Evolutionary conservation across 1,139 yeast species (phyloP).

Genomic region (Kodamaea anthophila): DNA sequence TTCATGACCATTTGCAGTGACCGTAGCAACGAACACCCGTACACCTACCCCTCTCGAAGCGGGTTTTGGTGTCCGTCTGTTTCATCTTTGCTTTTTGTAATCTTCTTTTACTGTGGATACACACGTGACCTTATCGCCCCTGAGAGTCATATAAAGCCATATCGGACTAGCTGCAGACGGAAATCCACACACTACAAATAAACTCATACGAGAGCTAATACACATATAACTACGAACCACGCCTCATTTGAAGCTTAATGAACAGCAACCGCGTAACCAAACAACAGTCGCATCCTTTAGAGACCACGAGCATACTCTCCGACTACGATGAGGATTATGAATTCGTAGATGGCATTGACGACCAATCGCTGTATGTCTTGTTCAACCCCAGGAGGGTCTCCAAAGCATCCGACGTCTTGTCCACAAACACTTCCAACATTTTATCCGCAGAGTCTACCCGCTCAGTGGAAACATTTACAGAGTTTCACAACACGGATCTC

Average conservation of each 20-base stretch:
- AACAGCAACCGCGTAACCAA: conserved; percentile 7
- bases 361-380: conserved; percentile 39
- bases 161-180: no score
- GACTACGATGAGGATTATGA: conserved; percentile 13
- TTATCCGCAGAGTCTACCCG: no score
- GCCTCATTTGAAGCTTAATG: no score
- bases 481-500: conserved; percentile 13
- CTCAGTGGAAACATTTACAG: conserved; percentile 15
- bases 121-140: conserved; percentile 3
- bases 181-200: no score
- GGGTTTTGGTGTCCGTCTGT: no score
- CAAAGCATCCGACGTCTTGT: conserved; percentile 37
- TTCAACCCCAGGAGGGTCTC: conserved; percentile 27
- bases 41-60: no score
- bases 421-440: conserved; percentile 20
- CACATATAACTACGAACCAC: background rate
- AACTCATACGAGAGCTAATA: background rate
- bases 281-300: no score
- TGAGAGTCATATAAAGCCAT: no score
- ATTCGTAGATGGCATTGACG: conserved; percentile 15
- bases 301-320: conserved; percentile 16
- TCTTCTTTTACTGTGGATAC: conserved; percentile 1
- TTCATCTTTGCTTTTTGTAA: no score
- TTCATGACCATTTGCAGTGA: no score
- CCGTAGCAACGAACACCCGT: no score